Evolutionary conservation across 2,329 filamentous ascomycete genomes (phyloP).

Genomic region (Fusarium chaquense): DNA sequence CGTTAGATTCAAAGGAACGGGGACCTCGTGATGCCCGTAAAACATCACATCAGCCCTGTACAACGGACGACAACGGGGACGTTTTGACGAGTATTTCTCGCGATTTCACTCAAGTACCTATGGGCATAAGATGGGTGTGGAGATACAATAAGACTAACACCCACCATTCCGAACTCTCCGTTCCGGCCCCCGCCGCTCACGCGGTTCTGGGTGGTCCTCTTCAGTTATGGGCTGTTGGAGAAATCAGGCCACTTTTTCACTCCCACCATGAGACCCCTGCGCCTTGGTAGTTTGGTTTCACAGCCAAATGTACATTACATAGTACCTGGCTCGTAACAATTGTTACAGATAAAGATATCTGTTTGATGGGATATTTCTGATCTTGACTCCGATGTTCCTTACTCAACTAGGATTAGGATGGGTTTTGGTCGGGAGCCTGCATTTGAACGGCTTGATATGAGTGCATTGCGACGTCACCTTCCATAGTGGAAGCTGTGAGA

Average conservation of each 20-base stretch:
- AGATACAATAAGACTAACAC: conserved; percentile 27
- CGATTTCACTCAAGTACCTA: conserved; percentile 28
- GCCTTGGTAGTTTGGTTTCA: background rate
- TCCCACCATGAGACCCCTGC: conserved; percentile 5
- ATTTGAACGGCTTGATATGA: conserved; percentile 10
- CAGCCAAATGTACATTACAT: background rate
- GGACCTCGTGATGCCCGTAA: conserved; percentile 25
- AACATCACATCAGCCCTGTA: conserved; percentile 33
- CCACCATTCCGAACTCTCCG: conserved; percentile 22
- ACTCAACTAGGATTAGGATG: conserved; percentile 3
- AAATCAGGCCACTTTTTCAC: conserved; percentile 45
- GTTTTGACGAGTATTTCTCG: conserved; percentile 46
- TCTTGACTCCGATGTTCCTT: conserved; percentile 10
- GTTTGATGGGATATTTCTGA: conserved; percentile 2
- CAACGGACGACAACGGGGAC: conserved; percentile 34
- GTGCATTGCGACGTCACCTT: background rate
- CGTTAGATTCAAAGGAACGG: background rate
- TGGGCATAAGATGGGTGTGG: fast-evolving
- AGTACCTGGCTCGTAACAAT: background rate
- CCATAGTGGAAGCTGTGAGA: background rate
- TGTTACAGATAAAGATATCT: conserved; percentile 1
- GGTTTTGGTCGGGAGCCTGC: conserved; percentile 9
- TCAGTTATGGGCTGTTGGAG: conserved; percentile 44
- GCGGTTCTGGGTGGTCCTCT: conserved; percentile 42
- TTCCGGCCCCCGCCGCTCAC: conserved; percentile 48